Conservation (phyloP, 495 filamentous ascomycete genomes). For the Annulohypoxylon maeteangense region DNA sequence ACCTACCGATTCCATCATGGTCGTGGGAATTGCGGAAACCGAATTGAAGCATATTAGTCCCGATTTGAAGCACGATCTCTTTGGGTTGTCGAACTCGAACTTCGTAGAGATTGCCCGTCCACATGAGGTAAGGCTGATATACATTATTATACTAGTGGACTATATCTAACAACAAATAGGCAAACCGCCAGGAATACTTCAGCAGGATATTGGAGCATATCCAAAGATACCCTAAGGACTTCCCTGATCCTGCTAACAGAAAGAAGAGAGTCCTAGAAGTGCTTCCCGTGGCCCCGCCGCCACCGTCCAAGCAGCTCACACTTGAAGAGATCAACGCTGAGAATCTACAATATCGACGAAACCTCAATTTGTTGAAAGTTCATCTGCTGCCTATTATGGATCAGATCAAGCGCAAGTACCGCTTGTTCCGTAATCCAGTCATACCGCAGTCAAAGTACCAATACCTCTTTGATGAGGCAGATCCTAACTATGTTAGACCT, state of each 20-base stretch:
- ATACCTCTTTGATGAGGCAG: slow-evolving; percentile 83
- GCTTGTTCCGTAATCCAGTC: slow-evolving; percentile 81
- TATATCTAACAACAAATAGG: slow-evolving; percentile 54
- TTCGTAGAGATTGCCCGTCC: slow-evolving; percentile 74
- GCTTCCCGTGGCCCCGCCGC: slow-evolving; percentile 77
- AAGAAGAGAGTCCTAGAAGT: slow-evolving; percentile 84
- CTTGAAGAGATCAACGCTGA: slow-evolving; percentile 84
- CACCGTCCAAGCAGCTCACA: slow-evolving; percentile 67
- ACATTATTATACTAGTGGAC: background rate
- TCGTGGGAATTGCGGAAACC: slow-evolving; percentile 82
- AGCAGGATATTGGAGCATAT: slow-evolving; percentile 75
- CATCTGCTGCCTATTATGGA: slow-evolving; percentile 94
- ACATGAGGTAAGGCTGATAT: slow-evolving; percentile 57
- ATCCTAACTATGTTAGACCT: slow-evolving; percentile 81
- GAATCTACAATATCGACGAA: slow-evolving; percentile 80
- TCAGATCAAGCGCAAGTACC: slow-evolving; percentile 84
- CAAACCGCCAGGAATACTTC: slow-evolving; percentile 81
- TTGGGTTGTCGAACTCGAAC: slow-evolving; percentile 85
- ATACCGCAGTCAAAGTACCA: slow-evolving; percentile 76
- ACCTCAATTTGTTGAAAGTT: slow-evolving; percentile 85
- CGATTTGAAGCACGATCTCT: slow-evolving; percentile 77
- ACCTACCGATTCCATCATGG: slow-evolving; percentile 86
- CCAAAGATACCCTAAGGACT: slow-evolving; percentile 79
- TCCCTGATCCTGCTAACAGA: slow-evolving; percentile 84
- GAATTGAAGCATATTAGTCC: slow-evolving; percentile 61